Base-by-base conservation (phyloP, 495 filamentous ascomycete genomes). In the Darksidea phi region DNA sequence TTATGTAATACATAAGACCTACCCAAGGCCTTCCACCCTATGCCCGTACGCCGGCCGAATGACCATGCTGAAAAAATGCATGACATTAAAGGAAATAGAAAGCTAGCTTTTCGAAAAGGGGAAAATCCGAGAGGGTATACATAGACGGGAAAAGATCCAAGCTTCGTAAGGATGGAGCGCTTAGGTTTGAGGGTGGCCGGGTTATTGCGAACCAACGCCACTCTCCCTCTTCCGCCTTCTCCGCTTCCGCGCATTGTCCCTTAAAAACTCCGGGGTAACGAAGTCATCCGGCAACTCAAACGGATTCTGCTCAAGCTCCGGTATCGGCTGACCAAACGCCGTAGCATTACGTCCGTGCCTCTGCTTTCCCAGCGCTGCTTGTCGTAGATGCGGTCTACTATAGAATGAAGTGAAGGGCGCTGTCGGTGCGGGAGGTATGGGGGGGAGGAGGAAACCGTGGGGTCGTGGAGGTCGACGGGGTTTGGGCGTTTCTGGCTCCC, bases 391-490 rank as follows among this genome's bases (percentile, higher is more conserved):
- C 7, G 80, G 82, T 70, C 93, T 91, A 13, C 77, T 54, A 72
- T 88, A 97, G 76, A 96, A 96, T 0, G 89, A 95, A 2, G 79
- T 89, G 70, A 97, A 93, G 20, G 90, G 88, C 64, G 80, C 84
- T 15, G 80, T 75, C 10, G 80, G 78, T 1, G 62, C 62, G 7
- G 71, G 67, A 2, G 66, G 61, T 7, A 50, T 54, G 7, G 51
- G 37, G 12, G 68, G 59, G 5, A 64, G 42, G 1, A 68, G 23
- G 42, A 50, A 63, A 32, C 58, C 64, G n/a, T 61, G 64, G 6
- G 59, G 57, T 2, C 59, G 58, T 1, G 57, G 50, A 1, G 65
- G 55, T 63, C 68, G 68, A 15, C 69, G 66, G 54, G 32, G 66
- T 49, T 56, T 57, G 15, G 42, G 59, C n/a, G 48, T 48, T 64